Base-by-base conservation (phyloP, 2,329 filamentous ascomycete species). In the Microcera coccophila region DNA sequence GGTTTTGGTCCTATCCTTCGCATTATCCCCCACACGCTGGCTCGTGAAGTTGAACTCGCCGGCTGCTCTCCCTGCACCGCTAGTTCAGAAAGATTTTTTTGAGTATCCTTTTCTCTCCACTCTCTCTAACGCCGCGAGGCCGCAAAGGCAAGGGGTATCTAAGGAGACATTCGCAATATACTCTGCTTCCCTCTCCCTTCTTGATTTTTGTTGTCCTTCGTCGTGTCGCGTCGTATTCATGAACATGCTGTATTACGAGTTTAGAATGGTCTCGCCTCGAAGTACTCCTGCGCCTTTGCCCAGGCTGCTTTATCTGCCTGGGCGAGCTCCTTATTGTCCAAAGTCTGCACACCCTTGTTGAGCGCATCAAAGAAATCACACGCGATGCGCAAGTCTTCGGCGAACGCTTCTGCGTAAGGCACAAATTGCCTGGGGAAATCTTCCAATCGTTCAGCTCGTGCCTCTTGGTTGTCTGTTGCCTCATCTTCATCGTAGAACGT, bases 401-500 rank as follows among this genome's bases (percentile, higher is more conserved):
- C 63, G 48, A 83, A 73, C 35, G 79, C 66, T 29, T 75, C 72
- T 10, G 79, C 78, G 53, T 71, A 76, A 2, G 81, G 81, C n/a
- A 84, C 72, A 54, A 71, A 81, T 12, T 63, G 71, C 38, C 58
- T 61, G 3, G 75, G 73, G 57, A 82, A 83, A 5, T 66, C 64
- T n/a, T 64, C 49, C 45, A 75, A 71, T 44, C 74, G 73, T 4
- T 57, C 52, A 17, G 66, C 62, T 36, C 72, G 70, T 41, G 66
- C 59, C 40, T 76, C 72, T 3, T 65, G 65, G 9, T 76, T 72
- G 47, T 85, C 76, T 8, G 71, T 67, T 16, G 75, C 73, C 38
- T 79, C 76, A 37, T 90, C 71, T 45, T 90, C 85, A 53, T 89
- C 85, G 17, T 89, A 75, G 60, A 87, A 87, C 8, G 85, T 88